Conservation (phyloP, 2,329 filamentous ascomycete species). For the Pseudogymnoascus sp. region DNA sequence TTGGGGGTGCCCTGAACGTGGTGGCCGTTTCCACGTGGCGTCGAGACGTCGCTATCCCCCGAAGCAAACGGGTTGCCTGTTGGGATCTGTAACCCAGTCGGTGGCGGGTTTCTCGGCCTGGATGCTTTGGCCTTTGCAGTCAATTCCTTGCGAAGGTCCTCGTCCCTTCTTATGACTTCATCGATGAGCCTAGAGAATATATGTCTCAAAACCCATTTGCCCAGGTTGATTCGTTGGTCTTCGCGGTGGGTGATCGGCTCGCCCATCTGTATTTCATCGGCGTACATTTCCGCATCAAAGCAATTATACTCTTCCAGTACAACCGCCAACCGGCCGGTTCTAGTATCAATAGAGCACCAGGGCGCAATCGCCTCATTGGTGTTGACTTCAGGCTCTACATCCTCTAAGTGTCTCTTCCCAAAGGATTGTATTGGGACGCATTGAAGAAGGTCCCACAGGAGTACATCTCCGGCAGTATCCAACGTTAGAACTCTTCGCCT, state of each 20-base stretch:
- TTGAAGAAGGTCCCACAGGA: constrained; percentile 89
- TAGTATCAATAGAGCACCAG: constrained; percentile 92
- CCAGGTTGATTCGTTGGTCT: constrained; percentile 93
- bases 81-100: constrained; percentile 54
- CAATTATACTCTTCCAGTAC: constrained; percentile 90
- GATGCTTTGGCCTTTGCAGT: constrained; percentile 50
- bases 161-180: constrained; percentile 80
- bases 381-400: constrained; percentile 80
- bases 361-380: constrained; percentile 84
- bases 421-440: constrained; percentile 86
- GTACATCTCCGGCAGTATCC: constrained; percentile 89
- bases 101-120: constrained; percentile 23
- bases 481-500: constrained; percentile 80
- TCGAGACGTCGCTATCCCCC: constrained; percentile 26
- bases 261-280: constrained; percentile 72
- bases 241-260: constrained; percentile 77
- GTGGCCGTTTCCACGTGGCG: constrained; percentile 57
- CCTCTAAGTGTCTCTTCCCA: constrained; percentile 87
- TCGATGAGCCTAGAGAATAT: constrained; percentile 84
- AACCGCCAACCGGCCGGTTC: constrained; percentile 85
- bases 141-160: constrained; percentile 60
- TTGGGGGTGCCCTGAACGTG: constrained; percentile 64
- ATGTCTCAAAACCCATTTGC: constrained; percentile 92
- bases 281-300: constrained; percentile 96
- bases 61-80: constrained; percentile 30